These are phyloP conservation scores for Allantophomopsis cytisporea DNA, from an alignment of 2,329 filamentous ascomycete genomes.

Conservation along the genomic window DNA sequence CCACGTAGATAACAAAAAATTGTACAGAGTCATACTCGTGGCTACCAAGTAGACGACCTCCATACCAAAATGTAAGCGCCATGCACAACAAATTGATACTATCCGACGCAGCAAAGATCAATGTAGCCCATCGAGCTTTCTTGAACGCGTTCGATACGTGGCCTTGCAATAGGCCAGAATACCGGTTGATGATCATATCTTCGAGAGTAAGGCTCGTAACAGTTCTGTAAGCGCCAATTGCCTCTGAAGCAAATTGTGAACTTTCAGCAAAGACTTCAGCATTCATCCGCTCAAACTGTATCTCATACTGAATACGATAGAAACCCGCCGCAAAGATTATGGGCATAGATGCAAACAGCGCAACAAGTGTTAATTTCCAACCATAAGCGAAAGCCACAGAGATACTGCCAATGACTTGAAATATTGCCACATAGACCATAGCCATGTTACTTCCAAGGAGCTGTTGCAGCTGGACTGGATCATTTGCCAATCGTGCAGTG, in stretches of 20 bases:
- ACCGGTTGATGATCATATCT: slow-evolving; percentile 35
- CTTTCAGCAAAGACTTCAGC: slow-evolving; percentile 43
- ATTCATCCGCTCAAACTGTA: slow-evolving; percentile 42
- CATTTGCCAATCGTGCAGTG: slow-evolving; percentile 29
- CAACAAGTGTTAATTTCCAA: slow-evolving; percentile 64
- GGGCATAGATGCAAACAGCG: slow-evolving; percentile 42
- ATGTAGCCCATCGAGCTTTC: slow-evolving; percentile 30
- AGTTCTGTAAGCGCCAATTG: slow-evolving; percentile 47
- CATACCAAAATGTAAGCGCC: slow-evolving; percentile 44
- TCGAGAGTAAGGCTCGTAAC: slow-evolving; percentile 49
- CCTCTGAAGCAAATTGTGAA: slow-evolving; percentile 49
- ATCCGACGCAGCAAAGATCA: slow-evolving; percentile 39
- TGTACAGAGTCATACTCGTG: slow-evolving; percentile 25
- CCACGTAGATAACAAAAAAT: slow-evolving; percentile 41
- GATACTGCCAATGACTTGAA: slow-evolving; percentile 51
- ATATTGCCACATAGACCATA: slow-evolving; percentile 46
- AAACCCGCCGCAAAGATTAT: slow-evolving; percentile 32
- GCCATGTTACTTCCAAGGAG: slow-evolving; percentile 41
- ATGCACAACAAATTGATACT: slow-evolving; percentile 41
- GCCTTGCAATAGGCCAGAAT: slow-evolving; percentile 27
- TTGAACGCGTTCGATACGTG: slow-evolving; percentile 33
- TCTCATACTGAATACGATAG: slow-evolving; percentile 35
- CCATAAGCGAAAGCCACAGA: slow-evolving; percentile 58
- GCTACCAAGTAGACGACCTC: slow-evolving; percentile 24
- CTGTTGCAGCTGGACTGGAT: slow-evolving; percentile 34